Conservation (phyloP, 73 alveolate species). For the Paramecium sexaurelia region DNA sequence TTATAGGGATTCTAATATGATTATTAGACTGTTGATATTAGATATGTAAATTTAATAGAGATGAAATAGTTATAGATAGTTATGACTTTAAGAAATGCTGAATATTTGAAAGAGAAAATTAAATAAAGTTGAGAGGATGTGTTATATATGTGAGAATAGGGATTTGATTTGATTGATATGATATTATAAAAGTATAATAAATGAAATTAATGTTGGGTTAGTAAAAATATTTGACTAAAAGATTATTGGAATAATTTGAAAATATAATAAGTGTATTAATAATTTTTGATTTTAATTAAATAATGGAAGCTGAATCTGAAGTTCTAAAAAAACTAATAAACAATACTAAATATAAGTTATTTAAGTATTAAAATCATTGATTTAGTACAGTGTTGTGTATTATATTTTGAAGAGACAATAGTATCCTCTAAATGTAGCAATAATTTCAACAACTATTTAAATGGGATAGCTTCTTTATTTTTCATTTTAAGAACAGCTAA, state of each 20-base stretch:
- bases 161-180: background rate
- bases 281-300: background rate
- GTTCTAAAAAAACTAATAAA: background rate
- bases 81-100: too few relatives aligned
- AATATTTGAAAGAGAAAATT: too few relatives aligned
- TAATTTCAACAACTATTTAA: background rate
- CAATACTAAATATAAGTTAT: background rate
- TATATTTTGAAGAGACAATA: background rate
- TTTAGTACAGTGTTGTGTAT: background rate
- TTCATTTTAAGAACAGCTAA: background rate
- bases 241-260: background rate
- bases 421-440: background rate
- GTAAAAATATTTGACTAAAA: background rate
- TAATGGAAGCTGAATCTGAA: background rate
- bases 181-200: background rate
- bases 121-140: background rate
- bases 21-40: too few relatives aligned
- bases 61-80: too few relatives aligned
- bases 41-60: too few relatives aligned
- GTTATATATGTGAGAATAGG: background rate
- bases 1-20: too few relatives aligned
- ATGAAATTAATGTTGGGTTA: background rate
- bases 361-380: background rate
- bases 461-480: slow-evolving; percentile 17
- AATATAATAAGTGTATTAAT: background rate